These are phyloP conservation scores for Nakazawaea wyomingensis DNA, from an alignment of 805 yeast genomes.

Conservation along the genomic window DNA sequence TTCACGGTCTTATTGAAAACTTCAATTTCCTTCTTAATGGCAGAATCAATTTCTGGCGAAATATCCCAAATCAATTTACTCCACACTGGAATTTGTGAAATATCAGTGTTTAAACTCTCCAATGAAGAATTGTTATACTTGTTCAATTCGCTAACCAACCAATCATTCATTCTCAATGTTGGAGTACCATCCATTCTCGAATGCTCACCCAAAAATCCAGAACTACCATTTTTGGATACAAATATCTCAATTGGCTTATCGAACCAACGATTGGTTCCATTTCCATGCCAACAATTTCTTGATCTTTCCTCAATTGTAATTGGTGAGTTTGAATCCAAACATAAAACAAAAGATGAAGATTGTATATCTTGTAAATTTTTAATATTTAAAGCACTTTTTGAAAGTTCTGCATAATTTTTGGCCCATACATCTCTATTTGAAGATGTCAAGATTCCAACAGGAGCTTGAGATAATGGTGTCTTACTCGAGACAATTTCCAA, in stretches of 20 bases:
- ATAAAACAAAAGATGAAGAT: constrained; percentile 73
- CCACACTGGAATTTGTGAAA: constrained; percentile 15
- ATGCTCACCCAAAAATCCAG: constrained; percentile 95
- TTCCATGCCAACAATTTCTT: constrained; percentile 90
- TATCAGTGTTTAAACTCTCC: constrained; percentile 17
- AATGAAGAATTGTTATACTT: constrained; percentile 31
- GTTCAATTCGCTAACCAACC: constrained; percentile 51
- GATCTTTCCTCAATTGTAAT: constrained; percentile 79
- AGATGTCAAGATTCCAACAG: constrained; percentile 77
- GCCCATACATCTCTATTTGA: constrained; percentile 84
- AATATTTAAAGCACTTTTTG: constrained; percentile 54
- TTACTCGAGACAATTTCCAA: constrained; percentile 30
- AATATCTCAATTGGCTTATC: constrained; percentile 90
- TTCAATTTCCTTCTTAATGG: constrained; percentile 50
- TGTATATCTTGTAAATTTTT: constrained; percentile 62
- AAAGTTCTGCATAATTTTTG: constrained; percentile 50
- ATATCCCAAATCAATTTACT: constrained; percentile 52
- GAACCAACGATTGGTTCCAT: constrained; percentile 83
- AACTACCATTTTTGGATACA: constrained; percentile 73
- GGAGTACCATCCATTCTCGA: constrained; percentile 98
- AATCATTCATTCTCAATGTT: constrained; percentile 81
- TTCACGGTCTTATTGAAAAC: constrained; percentile 51
- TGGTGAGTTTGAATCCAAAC: constrained; percentile 72
- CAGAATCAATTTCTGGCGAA: constrained; percentile 41
- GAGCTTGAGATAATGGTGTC: constrained; percentile 37